phyloP scores from a whole-genome alignment of 179 eudicot species.

The Vitellaria paradoxa region DNA sequence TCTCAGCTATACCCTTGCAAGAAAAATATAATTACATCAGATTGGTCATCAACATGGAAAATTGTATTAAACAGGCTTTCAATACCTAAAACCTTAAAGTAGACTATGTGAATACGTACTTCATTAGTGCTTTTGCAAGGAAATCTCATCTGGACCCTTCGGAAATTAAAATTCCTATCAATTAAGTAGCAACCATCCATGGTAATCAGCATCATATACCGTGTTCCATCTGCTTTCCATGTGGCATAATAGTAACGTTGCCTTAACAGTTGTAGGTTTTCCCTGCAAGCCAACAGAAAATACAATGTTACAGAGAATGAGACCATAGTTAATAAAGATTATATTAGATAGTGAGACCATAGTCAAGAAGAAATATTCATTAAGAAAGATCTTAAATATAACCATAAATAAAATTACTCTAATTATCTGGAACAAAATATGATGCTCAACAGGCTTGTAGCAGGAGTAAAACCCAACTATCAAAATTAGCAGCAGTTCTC shows the following conservation, averaged over 20 bases:
- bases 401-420: not conserved
- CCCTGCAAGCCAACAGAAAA: conserved; percentile 38
- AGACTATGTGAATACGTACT: conserved; percentile 34
- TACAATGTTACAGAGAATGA: conserved; percentile 9
- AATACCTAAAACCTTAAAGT: conserved; percentile 6
- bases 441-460: not conserved
- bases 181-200: conserved; percentile 83
- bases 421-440: not conserved
- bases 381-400: not conserved
- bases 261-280: conserved; percentile 73
- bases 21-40: conserved; percentile 11
- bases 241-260: conserved; percentile 96
- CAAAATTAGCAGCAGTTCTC: not conserved
- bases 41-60: not conserved
- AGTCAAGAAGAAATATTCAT: not conserved
- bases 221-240: conserved; percentile 99
- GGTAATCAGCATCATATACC: conserved; percentile 90
- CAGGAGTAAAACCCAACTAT: not conserved
- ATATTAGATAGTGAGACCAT: not conserved
- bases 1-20: conserved; percentile 41
- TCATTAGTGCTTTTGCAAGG: conserved; percentile 74
- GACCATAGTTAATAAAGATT: too few species aligned
- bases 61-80: not conserved
- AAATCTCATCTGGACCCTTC: conserved; percentile 96
- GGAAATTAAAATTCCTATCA: conserved; percentile 78